Evolutionary conservation across 257 asterid species (phyloP), one percentile per base, ranked within the genome.

Genomic region (Solanum stenotomum): DNA sequence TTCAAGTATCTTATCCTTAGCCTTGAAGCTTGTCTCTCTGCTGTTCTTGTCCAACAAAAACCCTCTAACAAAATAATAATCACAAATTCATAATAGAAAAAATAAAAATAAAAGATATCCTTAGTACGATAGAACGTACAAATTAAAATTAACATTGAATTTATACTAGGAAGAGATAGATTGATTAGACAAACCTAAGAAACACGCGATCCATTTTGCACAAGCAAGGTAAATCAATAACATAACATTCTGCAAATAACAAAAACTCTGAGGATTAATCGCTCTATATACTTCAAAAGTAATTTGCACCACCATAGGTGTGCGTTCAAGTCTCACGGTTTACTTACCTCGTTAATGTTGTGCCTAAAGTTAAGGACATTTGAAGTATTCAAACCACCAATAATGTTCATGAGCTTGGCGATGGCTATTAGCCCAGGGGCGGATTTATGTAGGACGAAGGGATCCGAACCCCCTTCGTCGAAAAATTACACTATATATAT

Each of bases 31-130:
- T 96, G 98, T 78, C 98, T 93, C 92, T 96, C 98, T 12, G 96
- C 98, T 13, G 98, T 96, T 93, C 98, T 94, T 76, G 98, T 94
- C 98, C 98, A 96, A 84, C 98, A 96, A 91, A 93, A 97, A 1
- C 98, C 98, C 98, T 97, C 99, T 97, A 9, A 8, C 63, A 52
- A 52, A 52, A 52, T 14, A 52, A 52, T 52, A 52, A 52, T 52
- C 63, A 49, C 20, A 49, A 15, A 49, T 49, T 42, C 61, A 52
- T 52, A 52, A 52, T 6, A 18, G 6, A 52, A 16, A 16, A 5
- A 49, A 27, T 27, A 52, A 15, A 42, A 33, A 75, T 0, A 10
- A 8, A 23, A 42, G 49, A 42, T 42, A 8, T 10, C 70, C 70
- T 61, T 23, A 29, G 31, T 29, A 61, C 29, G 10, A 46, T 12